Percentiles rank a stretch among this genome's conserved stretches.
phyloP scores from a whole-genome alignment of 768 basidiomycete genomes.

The Amanita pseudoporphyria region DNA sequence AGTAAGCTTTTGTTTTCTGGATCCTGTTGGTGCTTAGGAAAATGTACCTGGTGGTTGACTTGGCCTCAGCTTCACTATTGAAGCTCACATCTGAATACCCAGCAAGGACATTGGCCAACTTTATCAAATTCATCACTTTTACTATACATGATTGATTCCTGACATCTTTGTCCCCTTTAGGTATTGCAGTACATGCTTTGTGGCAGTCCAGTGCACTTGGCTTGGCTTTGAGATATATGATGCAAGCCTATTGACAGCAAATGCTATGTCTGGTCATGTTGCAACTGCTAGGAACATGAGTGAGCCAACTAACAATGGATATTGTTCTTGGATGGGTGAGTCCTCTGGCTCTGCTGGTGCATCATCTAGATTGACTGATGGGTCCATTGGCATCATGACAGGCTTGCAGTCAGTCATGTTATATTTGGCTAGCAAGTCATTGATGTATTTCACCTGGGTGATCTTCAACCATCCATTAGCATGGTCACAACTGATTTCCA shows the following conservation, averaged over 20 bases:
- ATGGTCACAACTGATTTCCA: constrained; percentile 14
- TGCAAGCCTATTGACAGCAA: background rate
- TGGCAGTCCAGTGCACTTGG: background rate
- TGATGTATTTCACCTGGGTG: constrained; percentile 14
- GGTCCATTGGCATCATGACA: constrained; percentile 9
- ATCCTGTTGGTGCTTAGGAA: background rate
- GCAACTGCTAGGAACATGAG: constrained; percentile 1
- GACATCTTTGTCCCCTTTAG: background rate
- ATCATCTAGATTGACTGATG: constrained; percentile 4
- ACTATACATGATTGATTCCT: background rate
- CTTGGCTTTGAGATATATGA: background rate
- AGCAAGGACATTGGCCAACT: background rate
- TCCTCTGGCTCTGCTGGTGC: background rate
- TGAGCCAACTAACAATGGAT: background rate
- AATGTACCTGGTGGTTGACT: no score
- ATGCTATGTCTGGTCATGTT: constrained; percentile 9
- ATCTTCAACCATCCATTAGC: constrained; percentile 11
- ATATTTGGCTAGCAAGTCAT: constrained; percentile 11
- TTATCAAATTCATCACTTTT: background rate
- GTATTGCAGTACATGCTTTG: background rate
- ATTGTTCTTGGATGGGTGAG: background rate
- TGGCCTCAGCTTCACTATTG: background rate
- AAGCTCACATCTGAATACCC: background rate
- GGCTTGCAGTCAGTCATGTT: constrained; percentile 7
- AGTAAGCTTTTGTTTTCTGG: constrained; percentile 12